Evolutionary conservation across 495 filamentous ascomycete genomes (phyloP), one percentile per base, ranked within the genome.

Genomic region (Xylaria longipes): DNA sequence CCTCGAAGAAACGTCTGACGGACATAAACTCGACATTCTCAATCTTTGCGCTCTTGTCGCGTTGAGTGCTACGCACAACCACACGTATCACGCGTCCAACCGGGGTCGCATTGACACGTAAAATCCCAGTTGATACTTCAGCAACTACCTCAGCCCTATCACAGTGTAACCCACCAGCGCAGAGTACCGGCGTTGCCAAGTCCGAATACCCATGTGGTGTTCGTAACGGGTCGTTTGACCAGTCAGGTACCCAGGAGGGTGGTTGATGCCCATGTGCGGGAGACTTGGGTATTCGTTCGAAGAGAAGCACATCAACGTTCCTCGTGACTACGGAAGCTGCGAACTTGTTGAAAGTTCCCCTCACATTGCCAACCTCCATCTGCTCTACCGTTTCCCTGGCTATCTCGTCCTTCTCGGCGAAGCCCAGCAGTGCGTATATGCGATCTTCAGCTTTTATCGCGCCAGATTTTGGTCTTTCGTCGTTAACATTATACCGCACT

Each of bases 171-270:
- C 67, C 57, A 11, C 56, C 67, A 4, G 67, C 67, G 43, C 27
- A 22, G 8, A 61, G 62, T 2, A 61, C 39, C 1, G 54, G 57
- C 14, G 37, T 69, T 8, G 56, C 39, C 54, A 50, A 33, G n/a
- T 62, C 43, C 5, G 56, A 48, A 29, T 69, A 69, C 35, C 67
- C 56, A 8, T 45, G 12, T 7, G 67, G 67, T 14, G 41, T 46
- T 25, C 67, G 20, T n/a, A 69, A 43, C 2, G 35, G 35, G 15
- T 60, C 39, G 9, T 29, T 14, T 17, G 56, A 48, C 67, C 67
- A 69, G 22, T 69, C 67, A 2, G 56, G 56, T 9, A 69, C 67
- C 67, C 67, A 69, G 11, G 67, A 69, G 29, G 66, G 67, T 27
- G 62, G 41, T 20, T 52, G 25, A 48, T 69, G 52, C 11, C 66